Percentiles rank a stretch among this genome's conserved stretches.
Conservation (phyloP, 2,329 filamentous ascomycete genomes). For the Colletotrichum theobromicola region DNA sequence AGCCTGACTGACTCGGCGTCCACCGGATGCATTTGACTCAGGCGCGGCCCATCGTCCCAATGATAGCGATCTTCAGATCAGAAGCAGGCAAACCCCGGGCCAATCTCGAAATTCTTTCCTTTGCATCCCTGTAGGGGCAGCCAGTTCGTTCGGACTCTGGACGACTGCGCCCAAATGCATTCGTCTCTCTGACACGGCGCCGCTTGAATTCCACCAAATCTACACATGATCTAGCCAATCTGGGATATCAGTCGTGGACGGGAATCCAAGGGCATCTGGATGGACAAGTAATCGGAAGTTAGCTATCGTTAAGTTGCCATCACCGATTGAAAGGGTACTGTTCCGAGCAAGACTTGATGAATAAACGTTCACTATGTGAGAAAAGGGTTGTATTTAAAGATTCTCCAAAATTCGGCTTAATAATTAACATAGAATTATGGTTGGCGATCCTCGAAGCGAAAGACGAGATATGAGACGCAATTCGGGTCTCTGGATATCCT, state of each 20-base stretch:
- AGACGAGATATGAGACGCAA: background rate
- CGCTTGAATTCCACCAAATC: background rate
- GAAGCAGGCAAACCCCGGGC: background rate
- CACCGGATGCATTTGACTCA: background rate
- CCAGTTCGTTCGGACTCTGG: rapidly evolving
- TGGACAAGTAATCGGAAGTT: background rate
- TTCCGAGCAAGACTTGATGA: background rate
- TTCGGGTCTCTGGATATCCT: background rate
- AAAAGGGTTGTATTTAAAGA: background rate
- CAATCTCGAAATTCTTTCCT: background rate
- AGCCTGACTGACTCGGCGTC: background rate
- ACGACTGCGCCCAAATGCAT: background rate
- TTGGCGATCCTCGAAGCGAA: background rate
- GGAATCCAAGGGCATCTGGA: background rate
- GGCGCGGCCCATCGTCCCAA: background rate
- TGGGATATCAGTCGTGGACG: background rate
- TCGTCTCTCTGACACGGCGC: rapidly evolving
- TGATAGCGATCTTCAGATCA: background rate
- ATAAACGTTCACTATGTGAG: background rate
- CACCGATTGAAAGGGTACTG: background rate
- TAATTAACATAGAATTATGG: too few species aligned
- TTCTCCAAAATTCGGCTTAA: background rate
- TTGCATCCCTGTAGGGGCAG: background rate
- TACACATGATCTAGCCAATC: rapidly evolving
- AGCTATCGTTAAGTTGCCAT: background rate